These are phyloP conservation scores for Phytophthora hibernalis DNA, from an alignment of 352 stramenopile species.

Conservation along the genomic window DNA sequence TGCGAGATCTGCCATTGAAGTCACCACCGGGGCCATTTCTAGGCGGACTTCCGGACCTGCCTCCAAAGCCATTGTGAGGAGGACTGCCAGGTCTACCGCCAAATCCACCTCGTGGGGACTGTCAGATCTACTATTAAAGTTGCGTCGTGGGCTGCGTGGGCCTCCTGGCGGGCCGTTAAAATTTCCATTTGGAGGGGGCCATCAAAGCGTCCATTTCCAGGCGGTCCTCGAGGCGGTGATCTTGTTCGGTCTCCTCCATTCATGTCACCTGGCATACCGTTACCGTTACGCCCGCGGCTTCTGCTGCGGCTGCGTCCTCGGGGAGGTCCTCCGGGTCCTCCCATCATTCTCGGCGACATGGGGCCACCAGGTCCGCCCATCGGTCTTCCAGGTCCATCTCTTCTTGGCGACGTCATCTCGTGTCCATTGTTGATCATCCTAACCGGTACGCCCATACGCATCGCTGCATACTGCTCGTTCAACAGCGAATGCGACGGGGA, in stretches of 20 bases:
- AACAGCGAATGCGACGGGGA: constrained; percentile 23
- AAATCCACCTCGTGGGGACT: neutral
- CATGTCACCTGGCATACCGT: constrained; percentile 34
- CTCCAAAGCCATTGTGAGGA: neutral
- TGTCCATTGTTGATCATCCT: constrained; percentile 43
- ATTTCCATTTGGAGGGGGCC: constrained; percentile 22
- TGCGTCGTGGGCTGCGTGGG: constrained; percentile 20
- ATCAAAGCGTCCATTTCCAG: constrained; percentile 41
- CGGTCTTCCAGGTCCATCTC: constrained; percentile 16
- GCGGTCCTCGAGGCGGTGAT: constrained; percentile 24
- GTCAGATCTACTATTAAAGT: constrained; percentile 10
- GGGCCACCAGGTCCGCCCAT: constrained; percentile 6
- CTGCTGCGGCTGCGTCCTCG: constrained; percentile 40
- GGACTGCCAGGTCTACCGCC: constrained; percentile 1
- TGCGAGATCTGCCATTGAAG: constrained; percentile 21
- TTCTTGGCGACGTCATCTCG: constrained; percentile 38
- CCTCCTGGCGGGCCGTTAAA: constrained; percentile 26
- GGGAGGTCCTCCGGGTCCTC: neutral
- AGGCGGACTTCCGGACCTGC: constrained; percentile 6
- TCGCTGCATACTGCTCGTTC: constrained; percentile 42
- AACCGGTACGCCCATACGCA: constrained; percentile 21
- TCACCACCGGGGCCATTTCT: constrained; percentile 1
- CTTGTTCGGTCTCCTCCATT: constrained; percentile 30
- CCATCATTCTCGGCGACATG: constrained; percentile 5
- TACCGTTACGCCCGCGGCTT: constrained; percentile 46